These are phyloP conservation scores for Ogataea populi-albae DNA, from an alignment of 805 yeast species.

Conservation along the genomic window DNA sequence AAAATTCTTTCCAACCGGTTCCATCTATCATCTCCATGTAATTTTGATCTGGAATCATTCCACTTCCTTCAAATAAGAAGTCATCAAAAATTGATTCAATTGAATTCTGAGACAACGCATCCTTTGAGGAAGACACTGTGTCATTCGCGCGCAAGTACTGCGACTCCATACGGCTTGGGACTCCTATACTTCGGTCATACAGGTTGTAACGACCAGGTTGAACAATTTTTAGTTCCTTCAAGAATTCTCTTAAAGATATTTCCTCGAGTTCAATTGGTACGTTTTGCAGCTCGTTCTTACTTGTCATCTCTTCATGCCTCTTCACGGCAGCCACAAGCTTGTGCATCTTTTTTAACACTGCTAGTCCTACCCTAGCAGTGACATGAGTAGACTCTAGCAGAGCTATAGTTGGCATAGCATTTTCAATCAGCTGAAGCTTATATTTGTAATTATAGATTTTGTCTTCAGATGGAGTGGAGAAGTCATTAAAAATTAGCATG, in stretches of 20 bases:
- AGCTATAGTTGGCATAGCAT: slow-evolving; percentile 1
- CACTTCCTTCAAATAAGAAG: slow-evolving; percentile 1
- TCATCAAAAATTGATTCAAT: too few species aligned
- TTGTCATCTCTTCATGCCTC: too few species aligned
- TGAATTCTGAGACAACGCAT: too few species aligned
- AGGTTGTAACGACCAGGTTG: too few species aligned
- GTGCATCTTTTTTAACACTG: slow-evolving; percentile 7
- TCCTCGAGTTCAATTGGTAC: too few species aligned
- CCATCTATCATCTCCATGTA: slow-evolving; percentile 13
- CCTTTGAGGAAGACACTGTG: too few species aligned
- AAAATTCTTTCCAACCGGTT: slow-evolving; percentile 20
- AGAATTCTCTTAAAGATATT: too few species aligned
- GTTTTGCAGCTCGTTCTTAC: too few species aligned
- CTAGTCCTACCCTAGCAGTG: slow-evolving; percentile 9
- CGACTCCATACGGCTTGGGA: too few species aligned
- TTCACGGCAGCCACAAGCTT: slow-evolving; percentile 4
- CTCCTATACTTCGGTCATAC: too few species aligned
- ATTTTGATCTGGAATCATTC: neutral
- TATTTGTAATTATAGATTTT: neutral
- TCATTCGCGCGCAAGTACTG: too few species aligned
- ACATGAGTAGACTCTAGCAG: slow-evolving; percentile 5
- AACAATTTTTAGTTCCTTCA: too few species aligned
- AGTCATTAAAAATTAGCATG: slow-evolving; percentile 6
- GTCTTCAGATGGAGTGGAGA: neutral
- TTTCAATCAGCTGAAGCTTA: slow-evolving; percentile 1